Conservation (phyloP, 2,329 filamentous ascomycete genomes). For the Trichophyton rubrum region DNA sequence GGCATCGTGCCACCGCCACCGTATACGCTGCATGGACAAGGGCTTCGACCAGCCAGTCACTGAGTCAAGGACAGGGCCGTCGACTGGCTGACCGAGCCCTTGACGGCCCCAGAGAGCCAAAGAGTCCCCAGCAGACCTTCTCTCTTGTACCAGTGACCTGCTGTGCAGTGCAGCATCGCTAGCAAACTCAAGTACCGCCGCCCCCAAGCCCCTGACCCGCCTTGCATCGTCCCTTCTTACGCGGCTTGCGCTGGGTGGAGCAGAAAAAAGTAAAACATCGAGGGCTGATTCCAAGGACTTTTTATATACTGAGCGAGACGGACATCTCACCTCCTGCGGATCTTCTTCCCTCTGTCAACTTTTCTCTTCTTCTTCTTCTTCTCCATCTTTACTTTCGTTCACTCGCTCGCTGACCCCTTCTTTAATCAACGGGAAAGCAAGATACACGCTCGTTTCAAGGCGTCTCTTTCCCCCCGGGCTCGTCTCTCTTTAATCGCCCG, state of each 20-base stretch:
- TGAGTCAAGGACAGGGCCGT: too few relatives aligned
- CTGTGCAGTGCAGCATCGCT: not conserved
- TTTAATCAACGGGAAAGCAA: not conserved
- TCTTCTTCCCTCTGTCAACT: not conserved
- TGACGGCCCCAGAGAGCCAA: too few relatives aligned
- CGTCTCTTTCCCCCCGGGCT: slow-evolving; percentile 1
- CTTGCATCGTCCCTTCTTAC: not conserved
- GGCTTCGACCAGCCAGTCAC: too few relatives aligned
- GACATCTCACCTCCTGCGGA: not conserved
- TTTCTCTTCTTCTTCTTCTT: not conserved
- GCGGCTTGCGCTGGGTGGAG: not conserved
- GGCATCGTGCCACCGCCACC: too few relatives aligned
- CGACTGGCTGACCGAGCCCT: too few relatives aligned
- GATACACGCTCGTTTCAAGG: slow-evolving; percentile 2
- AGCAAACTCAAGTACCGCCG: not conserved
- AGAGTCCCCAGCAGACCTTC: too few relatives aligned
- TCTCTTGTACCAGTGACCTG: too few relatives aligned
- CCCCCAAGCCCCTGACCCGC: not conserved
- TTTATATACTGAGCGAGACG: not conserved
- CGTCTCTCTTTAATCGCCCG: slow-evolving; percentile 5
- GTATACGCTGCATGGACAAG: too few relatives aligned
- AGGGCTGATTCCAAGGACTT: not conserved
- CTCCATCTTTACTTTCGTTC: not conserved
- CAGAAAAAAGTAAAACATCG: not conserved
- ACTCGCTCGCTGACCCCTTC: not conserved